These are phyloP conservation scores for Penicillium polonicum DNA, from an alignment of 2,329 filamentous ascomycete genomes.

Conservation along the genomic window DNA sequence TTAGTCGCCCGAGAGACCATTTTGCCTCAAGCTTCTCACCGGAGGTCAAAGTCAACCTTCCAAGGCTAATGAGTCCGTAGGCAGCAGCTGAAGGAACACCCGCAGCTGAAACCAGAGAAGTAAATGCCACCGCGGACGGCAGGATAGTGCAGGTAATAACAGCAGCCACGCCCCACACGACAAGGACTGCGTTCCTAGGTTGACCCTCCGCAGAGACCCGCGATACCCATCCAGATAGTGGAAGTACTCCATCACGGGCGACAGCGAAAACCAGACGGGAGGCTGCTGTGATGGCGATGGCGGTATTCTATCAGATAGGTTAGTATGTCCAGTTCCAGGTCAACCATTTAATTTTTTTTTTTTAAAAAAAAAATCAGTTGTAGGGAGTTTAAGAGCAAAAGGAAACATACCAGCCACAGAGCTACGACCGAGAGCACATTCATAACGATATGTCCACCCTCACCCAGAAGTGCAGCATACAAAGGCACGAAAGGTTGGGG, in stretches of 20 bases:
- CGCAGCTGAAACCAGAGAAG: slow-evolving; percentile 54
- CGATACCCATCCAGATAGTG: slow-evolving; percentile 59
- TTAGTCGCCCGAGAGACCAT: slow-evolving; percentile 49
- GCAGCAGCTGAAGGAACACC: slow-evolving; percentile 54
- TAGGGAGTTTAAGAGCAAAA: no score
- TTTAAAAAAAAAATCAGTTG: no score
- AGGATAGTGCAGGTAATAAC: slow-evolving; percentile 60
- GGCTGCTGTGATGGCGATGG: slow-evolving; percentile 58
- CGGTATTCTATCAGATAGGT: slow-evolving; percentile 49
- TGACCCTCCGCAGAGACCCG: slow-evolving; percentile 54
- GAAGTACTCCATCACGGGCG: slow-evolving; percentile 60
- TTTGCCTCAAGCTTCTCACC: slow-evolving; percentile 31
- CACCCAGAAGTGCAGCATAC: slow-evolving; percentile 57
- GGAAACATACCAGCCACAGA: slow-evolving; percentile 21
- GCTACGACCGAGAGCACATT: slow-evolving; percentile 49
- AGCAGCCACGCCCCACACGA: slow-evolving; percentile 56
- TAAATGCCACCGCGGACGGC: slow-evolving; percentile 55
- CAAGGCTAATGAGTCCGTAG: slow-evolving; percentile 53
- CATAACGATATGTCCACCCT: slow-evolving; percentile 61
- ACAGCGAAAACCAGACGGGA: slow-evolving; percentile 63
- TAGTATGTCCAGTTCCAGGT: background rate
- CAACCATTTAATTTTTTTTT: background rate
- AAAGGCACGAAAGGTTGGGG: slow-evolving; percentile 60
- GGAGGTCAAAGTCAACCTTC: slow-evolving; percentile 50
- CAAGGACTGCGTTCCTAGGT: slow-evolving; percentile 59